Base-by-base conservation (phyloP, 495 filamentous ascomycete genomes). In the Acidomyces sp. region DNA sequence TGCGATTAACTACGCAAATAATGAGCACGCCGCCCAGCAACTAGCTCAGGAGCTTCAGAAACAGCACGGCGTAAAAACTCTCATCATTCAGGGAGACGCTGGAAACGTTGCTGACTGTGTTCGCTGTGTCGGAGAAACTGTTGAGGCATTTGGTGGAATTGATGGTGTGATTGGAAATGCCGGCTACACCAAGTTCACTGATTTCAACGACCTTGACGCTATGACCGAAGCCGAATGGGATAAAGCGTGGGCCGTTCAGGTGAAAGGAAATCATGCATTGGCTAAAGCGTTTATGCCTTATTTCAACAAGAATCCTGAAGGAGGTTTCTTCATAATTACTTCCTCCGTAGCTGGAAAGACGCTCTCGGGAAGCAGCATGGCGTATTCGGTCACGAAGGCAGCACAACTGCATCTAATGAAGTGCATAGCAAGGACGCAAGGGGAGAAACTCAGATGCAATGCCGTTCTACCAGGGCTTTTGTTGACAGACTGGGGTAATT, bases 101-200 rank as follows among this genome's bases (percentile, higher is more conserved):
- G 71, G 67, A 20, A 59, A 61, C n/a, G 56, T 72, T 44, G 58
- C 48, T 3, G 78, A 75, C 25, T 80, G 75, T 43, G 55, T 58
- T 21, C 60, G 57, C 0, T 54, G 64, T 13, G 72, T 84, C 5
- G 54, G 70, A 21, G 62, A 73, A 15, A 66, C 71, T 3, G 68
- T 75, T 37, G 62, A 71, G 41, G 56, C 66, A 23, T 55, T 82
- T 19, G 78, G 80, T 3, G 78, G 80, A 1, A 53, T 85, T 16
- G 80, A 85, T 59, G 66, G 82, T 23, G 57, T 85, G 3, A 63
- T 84, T 34, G 77, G 74, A 0, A 84, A 85, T 57, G 79, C 80
- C 10, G 79, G 80, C 47, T 45, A 76, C 45, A 37, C 38, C 1
- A 34, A 18, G 15, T 70, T 82, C 36, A 66, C 70, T 10, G 60